These are phyloP conservation scores for Irpex sp. DNA, from an alignment of 1,284 basidiomycete genomes.

Conservation along the genomic window DNA sequence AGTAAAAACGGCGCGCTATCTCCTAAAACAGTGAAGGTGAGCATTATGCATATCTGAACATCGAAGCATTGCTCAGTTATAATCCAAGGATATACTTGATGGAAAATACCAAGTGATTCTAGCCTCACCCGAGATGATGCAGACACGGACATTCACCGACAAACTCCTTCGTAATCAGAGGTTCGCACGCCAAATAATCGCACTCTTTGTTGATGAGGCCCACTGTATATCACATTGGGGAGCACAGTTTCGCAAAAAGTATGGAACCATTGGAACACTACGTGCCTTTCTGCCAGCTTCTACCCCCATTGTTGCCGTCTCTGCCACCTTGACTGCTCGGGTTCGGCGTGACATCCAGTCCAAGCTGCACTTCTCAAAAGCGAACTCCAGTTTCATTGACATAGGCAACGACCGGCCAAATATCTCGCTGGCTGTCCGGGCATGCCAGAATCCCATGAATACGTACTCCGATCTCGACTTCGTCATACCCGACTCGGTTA, in stretches of 20 bases:
- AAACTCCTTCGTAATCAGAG: neutral
- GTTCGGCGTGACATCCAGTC: slow-evolving; percentile 7
- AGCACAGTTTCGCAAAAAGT: slow-evolving; percentile 17
- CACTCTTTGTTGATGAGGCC: slow-evolving; percentile 31
- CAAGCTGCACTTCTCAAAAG: neutral
- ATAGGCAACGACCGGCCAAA: too few relatives aligned
- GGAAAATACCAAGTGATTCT: slow-evolving; percentile 19
- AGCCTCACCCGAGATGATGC: neutral
- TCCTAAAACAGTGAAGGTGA: slow-evolving; percentile 19
- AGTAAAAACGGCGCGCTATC: slow-evolving; percentile 27
- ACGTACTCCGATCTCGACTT: too few relatives aligned
- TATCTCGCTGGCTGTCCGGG: too few relatives aligned
- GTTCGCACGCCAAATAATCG: neutral
- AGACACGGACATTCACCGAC: neutral
- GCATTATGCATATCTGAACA: neutral
- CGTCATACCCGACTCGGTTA: too few relatives aligned
- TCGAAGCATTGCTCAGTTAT: slow-evolving; percentile 1
- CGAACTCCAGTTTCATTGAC: too few relatives aligned
- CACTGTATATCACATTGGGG: slow-evolving; percentile 29
- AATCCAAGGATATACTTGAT: slow-evolving; percentile 25
- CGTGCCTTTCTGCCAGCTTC: slow-evolving; percentile 11
- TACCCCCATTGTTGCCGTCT: slow-evolving; percentile 16
- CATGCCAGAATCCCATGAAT: too few relatives aligned
- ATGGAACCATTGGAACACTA: slow-evolving; percentile 13
- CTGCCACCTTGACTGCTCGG: slow-evolving; percentile 14